Conservation (phyloP, 2,329 filamentous ascomycete genomes). For the Fusarium newnesense region DNA sequence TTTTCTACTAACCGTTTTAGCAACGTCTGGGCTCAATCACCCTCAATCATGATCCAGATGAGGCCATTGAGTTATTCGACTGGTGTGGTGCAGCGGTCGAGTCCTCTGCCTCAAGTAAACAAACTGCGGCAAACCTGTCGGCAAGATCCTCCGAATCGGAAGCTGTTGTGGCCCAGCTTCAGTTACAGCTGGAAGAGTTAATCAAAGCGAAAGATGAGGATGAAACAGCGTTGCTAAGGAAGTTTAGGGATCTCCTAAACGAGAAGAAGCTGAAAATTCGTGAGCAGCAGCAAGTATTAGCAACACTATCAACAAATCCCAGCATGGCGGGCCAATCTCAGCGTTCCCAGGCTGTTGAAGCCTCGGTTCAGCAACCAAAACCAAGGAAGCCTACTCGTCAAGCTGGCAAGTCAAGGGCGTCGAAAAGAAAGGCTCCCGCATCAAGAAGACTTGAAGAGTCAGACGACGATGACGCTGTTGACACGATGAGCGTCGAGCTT, state of each 20-base stretch:
- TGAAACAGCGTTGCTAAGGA: conserved; percentile 73
- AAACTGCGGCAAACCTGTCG: conserved; percentile 55
- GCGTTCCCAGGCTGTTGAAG: conserved; percentile 36
- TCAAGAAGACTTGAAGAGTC: conserved; percentile 53
- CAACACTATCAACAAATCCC: conserved; percentile 55
- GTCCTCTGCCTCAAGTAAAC: conserved; percentile 56
- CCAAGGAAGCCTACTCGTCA: conserved; percentile 43
- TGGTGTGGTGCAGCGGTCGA: conserved; percentile 73
- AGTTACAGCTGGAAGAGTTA: conserved; percentile 72
- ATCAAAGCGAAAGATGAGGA: conserved; percentile 72
- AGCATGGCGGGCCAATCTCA: conserved; percentile 46
- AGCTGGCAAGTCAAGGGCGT: conserved; percentile 52
- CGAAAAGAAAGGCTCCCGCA: conserved; percentile 62
- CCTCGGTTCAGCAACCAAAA: conserved; percentile 21
- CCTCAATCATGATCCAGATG: conserved; percentile 64
- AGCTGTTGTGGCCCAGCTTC: conserved; percentile 66
- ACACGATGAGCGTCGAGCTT: conserved; percentile 62
- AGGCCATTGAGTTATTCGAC: conserved; percentile 72
- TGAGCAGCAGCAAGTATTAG: conserved; percentile 73
- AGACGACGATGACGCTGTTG: conserved; percentile 55
- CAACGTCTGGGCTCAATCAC: conserved; percentile 76
- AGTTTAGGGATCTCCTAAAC: conserved; percentile 77
- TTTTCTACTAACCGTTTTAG: conserved; percentile 52
- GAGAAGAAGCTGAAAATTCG: conserved; percentile 84
- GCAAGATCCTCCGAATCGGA: conserved; percentile 61